These are phyloP conservation scores for Lycium barbarum DNA, from an alignment of 257 asterid species.

Conservation along the genomic window DNA sequence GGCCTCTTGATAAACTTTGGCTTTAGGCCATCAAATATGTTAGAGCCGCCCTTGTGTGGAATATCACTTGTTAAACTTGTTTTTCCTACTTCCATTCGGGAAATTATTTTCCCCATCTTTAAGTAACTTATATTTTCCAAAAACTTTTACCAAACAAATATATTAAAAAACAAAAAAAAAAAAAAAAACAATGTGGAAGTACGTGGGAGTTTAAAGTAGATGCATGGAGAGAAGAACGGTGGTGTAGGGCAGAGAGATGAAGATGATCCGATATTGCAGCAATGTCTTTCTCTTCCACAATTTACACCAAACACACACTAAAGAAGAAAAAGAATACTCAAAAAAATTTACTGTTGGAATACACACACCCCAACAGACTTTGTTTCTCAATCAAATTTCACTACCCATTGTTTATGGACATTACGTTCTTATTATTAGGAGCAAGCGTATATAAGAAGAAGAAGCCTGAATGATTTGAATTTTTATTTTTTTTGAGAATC, in stretches of 20 bases:
- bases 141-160: too few species aligned
- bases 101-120: too few species aligned
- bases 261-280: constrained; percentile 66
- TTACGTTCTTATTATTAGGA: neutral
- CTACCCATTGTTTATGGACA: neutral
- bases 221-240: constrained; percentile 29
- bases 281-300: constrained; percentile 29
- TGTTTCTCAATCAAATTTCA: neutral
- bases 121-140: too few species aligned
- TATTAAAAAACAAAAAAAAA: neutral
- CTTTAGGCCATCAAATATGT: too few species aligned
- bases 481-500: constrained; percentile 7
- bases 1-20: too few species aligned
- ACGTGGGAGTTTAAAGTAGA: neutral
- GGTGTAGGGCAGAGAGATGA: constrained; percentile 36
- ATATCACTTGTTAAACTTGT: too few species aligned
- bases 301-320: neutral
- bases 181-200: neutral
- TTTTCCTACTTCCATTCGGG: too few species aligned
- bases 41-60: too few species aligned
- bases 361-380: neutral
- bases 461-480: constrained; percentile 22
- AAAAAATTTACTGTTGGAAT: neutral
- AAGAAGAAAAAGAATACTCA: neutral
- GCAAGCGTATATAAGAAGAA: neutral